Conservation (phyloP, 768 basidiomycete genomes). For the Leucosporidium scottii region DNA sequence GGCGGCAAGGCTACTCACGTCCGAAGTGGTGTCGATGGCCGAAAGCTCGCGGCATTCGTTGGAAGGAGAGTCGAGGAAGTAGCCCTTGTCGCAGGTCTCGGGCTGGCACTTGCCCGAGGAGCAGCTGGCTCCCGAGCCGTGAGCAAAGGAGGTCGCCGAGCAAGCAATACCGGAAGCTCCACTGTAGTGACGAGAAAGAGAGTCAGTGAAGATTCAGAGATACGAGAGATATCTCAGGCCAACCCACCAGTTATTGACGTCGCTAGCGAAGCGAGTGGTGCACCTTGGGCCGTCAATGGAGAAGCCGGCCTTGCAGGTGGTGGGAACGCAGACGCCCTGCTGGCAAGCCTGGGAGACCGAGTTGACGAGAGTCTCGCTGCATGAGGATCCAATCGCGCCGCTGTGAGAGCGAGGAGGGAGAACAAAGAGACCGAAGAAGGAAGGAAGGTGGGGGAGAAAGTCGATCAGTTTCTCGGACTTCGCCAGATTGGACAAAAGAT, state of each 20-base stretch:
- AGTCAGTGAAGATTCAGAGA: not conserved
- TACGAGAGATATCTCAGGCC: not conserved
- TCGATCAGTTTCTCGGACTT: too few species aligned
- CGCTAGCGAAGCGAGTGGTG: not conserved
- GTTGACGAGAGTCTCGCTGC: too few species aligned
- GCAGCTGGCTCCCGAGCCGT: constrained; percentile 11
- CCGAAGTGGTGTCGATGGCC: constrained; percentile 6
- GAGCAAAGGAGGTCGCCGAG: not conserved
- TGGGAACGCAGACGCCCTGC: not conserved
- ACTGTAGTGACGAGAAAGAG: not conserved
- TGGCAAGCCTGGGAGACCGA: too few species aligned
- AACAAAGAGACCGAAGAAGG: too few species aligned
- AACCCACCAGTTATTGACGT: constrained; percentile 20
- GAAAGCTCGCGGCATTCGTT: constrained; percentile 6
- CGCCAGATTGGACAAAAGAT: too few species aligned
- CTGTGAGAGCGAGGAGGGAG: not conserved
- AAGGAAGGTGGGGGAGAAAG: too few species aligned
- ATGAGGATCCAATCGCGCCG: not conserved
- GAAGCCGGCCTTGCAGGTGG: not conserved
- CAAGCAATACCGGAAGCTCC: constrained; percentile 14
- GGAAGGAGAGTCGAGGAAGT: not conserved
- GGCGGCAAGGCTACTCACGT: constrained; percentile 6
- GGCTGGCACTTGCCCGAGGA: constrained; percentile 5
- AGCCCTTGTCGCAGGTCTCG: constrained; percentile 4
- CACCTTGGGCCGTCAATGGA: not conserved